Base-by-base conservation (phyloP, 2,329 filamentous ascomycete genomes). In the Fusarium caatingaense region DNA sequence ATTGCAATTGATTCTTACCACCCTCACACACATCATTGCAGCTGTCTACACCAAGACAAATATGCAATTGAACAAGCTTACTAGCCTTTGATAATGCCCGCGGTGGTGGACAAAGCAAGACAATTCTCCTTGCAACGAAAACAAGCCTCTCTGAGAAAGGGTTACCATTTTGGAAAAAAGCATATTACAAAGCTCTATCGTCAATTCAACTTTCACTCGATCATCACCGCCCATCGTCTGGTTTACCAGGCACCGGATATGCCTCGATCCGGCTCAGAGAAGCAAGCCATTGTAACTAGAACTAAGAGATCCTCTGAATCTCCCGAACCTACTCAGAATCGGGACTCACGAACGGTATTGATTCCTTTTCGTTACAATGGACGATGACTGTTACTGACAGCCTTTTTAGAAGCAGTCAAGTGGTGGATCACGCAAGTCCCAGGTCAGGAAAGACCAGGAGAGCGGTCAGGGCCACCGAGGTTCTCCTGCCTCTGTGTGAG, bases 31-130 rank as follows among this genome's bases (percentile, higher is more conserved):
- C 11, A n/a, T 32, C 28, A 15, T 16, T 42, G 18, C 42, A 46
- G 40, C 41, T 20, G 37, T 27, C 48, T 27, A 41, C 40, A 21
- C 37, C 56, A 42, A 23, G 45, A 42, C 34, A 32, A 68, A 64
- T 23, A 73, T 74, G 72, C 56, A 51, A 62, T 49, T 64, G 51
- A 42, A 60, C 32, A 44, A 46, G 50, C 49, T 42, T 30, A 48
- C 42, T 53, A 58, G 60, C 56, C 61, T 60, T 68, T 61, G 55
- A 75, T 72, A 69, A 75, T 75, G 73, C 73, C 73, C 68, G 74
- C 73, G 48, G 73, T 74, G 68, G 69, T 59, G 69, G 73, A 75
- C 63, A 75, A 75, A 67, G 73, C 72, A 61, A 73, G 63, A 50
- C 64, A 66, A 54, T 74, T 71, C 56, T 74, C 72, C 64, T 69